Evolutionary conservation across 148 eudicot genomes (phyloP).

Genomic region (Agrostemma githago): DNA sequence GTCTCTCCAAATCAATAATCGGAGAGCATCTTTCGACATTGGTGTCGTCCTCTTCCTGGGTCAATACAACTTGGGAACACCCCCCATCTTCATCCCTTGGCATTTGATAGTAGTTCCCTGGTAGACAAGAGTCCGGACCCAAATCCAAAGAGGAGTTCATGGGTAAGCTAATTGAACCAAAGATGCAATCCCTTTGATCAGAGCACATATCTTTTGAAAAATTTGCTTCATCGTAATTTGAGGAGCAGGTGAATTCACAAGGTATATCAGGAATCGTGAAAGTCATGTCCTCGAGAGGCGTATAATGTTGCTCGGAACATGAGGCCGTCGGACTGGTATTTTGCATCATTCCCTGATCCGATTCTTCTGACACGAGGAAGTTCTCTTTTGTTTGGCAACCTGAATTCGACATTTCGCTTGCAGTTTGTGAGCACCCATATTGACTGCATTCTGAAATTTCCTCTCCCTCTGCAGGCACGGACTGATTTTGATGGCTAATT

Average conservation of each 20-base stretch:
- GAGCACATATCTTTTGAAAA: constrained; percentile 36
- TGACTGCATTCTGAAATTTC: constrained; percentile 78
- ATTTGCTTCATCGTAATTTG: constrained; percentile 37
- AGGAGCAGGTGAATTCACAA: constrained; percentile 43
- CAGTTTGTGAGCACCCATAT: constrained; percentile 54
- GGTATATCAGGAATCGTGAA: constrained; percentile 46
- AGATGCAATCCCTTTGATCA: constrained; percentile 34
- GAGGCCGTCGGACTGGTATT: constrained; percentile 37
- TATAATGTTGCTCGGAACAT: constrained; percentile 37
- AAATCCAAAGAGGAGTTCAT: constrained; percentile 38
- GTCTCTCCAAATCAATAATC: constrained; percentile 31
- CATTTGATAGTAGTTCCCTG: constrained; percentile 27
- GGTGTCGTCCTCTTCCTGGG: constrained; percentile 27
- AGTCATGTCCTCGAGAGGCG: constrained; percentile 37
- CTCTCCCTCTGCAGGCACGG: constrained; percentile 52
- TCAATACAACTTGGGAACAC: constrained; percentile 27
- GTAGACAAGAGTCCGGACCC: constrained; percentile 40
- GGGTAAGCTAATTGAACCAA: constrained; percentile 39
- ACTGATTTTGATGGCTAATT: constrained; percentile 43
- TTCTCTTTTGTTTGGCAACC: constrained; percentile 39
- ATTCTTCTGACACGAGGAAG: constrained; percentile 38
- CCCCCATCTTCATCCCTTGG: constrained; percentile 27
- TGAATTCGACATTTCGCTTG: constrained; percentile 43
- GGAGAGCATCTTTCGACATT: constrained; percentile 26
- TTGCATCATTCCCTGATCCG: constrained; percentile 33